Percentiles rank a stretch among this genome's conserved stretches.
Evolutionary conservation across 1,284 basidiomycete species (phyloP).

Genomic region (Cystobasidium sp.): DNA sequence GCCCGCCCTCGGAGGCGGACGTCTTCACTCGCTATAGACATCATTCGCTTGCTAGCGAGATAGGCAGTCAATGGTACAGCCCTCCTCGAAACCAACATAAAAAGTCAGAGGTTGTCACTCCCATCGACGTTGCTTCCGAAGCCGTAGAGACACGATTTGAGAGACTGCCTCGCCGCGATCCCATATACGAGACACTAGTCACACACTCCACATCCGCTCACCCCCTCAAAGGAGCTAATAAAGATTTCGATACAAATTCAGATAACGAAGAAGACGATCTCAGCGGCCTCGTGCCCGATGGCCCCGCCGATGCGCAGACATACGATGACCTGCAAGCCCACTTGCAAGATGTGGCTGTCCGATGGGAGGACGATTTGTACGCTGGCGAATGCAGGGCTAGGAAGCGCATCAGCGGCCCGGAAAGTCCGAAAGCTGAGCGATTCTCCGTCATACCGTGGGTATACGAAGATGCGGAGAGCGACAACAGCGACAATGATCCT

Average conservation of each 20-base stretch:
- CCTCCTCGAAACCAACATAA: neutral
- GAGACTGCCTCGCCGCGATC: too few species aligned
- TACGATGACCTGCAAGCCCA: conserved; percentile 45
- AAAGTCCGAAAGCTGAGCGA: too few species aligned
- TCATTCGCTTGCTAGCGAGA: conserved; percentile 65
- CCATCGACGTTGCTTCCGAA: too few species aligned
- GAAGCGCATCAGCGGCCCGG: neutral
- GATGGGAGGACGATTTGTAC: conserved; percentile 46
- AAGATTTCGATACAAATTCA: too few species aligned
- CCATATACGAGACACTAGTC: too few species aligned
- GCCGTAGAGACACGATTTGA: too few species aligned
- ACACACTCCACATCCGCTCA: too few species aligned
- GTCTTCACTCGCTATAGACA: neutral
- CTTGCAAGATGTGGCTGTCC: conserved; percentile 36
- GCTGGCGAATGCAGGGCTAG: neutral
- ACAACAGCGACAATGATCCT: conserved; percentile 28
- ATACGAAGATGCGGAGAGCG: conserved; percentile 26
- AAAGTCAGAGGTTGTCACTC: too few species aligned
- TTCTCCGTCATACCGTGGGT: neutral
- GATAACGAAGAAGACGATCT: conserved; percentile 54
- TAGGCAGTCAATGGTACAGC: conserved; percentile 59
- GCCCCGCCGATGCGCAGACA: conserved; percentile 41
- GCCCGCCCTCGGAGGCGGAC: neutral
- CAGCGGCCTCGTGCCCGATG: conserved; percentile 19
- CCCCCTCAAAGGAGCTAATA: neutral